Evolutionary conservation across 306 rosid genomes (phyloP).

Genomic region (Calophaca sinica): DNA sequence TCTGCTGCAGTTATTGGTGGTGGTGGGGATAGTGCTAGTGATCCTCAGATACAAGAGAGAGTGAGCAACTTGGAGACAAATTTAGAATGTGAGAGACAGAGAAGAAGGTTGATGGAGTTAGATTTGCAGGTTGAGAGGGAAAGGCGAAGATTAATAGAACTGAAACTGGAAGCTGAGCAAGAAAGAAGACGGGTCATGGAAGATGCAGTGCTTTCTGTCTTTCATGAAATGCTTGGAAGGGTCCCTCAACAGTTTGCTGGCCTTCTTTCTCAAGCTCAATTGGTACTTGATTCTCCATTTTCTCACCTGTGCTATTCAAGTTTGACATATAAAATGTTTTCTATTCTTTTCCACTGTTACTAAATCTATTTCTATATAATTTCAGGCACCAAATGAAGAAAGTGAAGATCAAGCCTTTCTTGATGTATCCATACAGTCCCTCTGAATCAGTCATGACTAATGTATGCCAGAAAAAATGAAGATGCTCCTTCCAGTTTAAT

Average conservation of each 20-base stretch:
- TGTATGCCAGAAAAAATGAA: conserved; percentile 1
- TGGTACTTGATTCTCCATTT: conserved; percentile 1
- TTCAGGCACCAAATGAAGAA: conserved; percentile 37
- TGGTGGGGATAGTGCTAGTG: neutral
- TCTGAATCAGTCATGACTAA: conserved; percentile 3
- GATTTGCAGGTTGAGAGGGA: conserved; percentile 21
- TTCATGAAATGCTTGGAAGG: conserved; percentile 23
- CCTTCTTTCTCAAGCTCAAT: conserved; percentile 1
- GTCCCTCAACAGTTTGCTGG: conserved; percentile 25
- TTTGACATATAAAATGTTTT: neutral
- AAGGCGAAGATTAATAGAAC: conserved; percentile 29
- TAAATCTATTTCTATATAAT: neutral
- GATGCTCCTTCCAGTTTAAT: neutral
- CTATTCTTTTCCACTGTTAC: neutral
- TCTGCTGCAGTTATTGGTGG: neutral
- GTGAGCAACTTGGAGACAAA: conserved; percentile 16
- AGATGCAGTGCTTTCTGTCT: conserved; percentile 22
- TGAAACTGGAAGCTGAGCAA: conserved; percentile 23
- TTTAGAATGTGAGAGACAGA: conserved; percentile 21
- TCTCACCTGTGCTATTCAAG: neutral
- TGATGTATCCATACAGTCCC: conserved; percentile 32
- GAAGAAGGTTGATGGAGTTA: conserved; percentile 32
- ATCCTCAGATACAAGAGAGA: conserved; percentile 32
- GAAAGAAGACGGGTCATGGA: conserved; percentile 25
- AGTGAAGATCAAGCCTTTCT: conserved; percentile 6